These are phyloP conservation scores for Podaxis rugospora DNA, from an alignment of 768 basidiomycete species.

Conservation along the genomic window DNA sequence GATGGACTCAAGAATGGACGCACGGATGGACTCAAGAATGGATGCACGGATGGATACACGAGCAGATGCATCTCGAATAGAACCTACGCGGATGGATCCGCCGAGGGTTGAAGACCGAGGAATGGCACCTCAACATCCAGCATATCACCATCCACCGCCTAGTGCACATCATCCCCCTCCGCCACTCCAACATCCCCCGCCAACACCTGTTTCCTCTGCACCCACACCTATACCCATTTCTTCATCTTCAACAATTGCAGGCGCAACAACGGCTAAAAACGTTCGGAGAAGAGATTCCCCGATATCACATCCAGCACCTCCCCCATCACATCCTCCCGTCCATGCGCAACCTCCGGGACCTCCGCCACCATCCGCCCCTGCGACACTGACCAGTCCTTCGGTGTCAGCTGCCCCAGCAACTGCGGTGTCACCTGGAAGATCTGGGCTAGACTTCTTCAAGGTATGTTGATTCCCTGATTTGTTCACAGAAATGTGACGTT, in stretches of 20 bases:
- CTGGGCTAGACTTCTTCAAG: constrained; percentile 25
- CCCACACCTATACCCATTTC: constrained; percentile 9
- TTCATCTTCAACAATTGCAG: constrained; percentile 11
- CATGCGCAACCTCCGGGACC: constrained; percentile 14
- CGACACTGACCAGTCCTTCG: constrained; percentile 11
- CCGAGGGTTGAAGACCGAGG: constrained; percentile 3
- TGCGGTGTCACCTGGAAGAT: constrained; percentile 11
- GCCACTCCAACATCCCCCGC: constrained; percentile 5
- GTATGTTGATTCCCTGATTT: constrained; percentile 15
- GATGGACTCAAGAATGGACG: not conserved
- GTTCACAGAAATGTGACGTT: not conserved
- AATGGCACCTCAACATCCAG: constrained; percentile 4
- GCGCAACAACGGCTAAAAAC: constrained; percentile 7
- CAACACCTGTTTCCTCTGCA: constrained; percentile 9
- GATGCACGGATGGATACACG: not conserved
- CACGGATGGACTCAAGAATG: not conserved
- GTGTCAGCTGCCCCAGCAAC: constrained; percentile 8
- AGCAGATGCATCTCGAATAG: not conserved
- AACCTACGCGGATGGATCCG: constrained; percentile 1
- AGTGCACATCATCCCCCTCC: constrained; percentile 3
- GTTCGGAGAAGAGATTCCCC: constrained; percentile 8
- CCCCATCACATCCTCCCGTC: constrained; percentile 19
- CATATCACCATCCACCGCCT: constrained; percentile 2
- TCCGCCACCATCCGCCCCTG: constrained; percentile 13
- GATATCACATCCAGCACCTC: constrained; percentile 18